These are phyloP conservation scores for Arabidopsis suecica DNA, from an alignment of 345 rosid genomes.

Conservation along the genomic window DNA sequence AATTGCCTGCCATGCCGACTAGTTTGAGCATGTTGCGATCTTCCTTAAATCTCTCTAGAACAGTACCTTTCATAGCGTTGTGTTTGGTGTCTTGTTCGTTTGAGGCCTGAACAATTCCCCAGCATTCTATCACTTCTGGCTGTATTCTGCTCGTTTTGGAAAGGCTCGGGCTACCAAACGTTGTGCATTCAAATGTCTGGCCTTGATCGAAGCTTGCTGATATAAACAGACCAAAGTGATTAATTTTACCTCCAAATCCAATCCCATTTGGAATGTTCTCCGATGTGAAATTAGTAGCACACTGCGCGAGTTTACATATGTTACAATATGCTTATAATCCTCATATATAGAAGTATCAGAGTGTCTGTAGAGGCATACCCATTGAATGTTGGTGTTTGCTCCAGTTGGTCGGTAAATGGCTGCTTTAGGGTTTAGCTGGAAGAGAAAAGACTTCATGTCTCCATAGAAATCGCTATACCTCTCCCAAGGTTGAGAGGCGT, in stretches of 20 bases:
- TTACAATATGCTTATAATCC: not conserved
- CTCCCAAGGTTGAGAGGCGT: conserved; percentile 94
- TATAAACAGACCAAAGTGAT: conserved; percentile 82
- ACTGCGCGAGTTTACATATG: conserved; percentile 50
- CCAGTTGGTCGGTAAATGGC: conserved; percentile 83
- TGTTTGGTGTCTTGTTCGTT: conserved; percentile 51
- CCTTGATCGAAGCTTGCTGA: conserved; percentile 84
- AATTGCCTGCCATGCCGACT: conserved; percentile 85
- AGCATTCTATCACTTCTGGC: conserved; percentile 88
- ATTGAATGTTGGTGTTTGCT: conserved; percentile 81
- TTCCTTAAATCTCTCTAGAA: conserved; percentile 82
- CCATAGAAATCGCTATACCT: conserved; percentile 87
- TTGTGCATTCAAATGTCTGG: conserved; percentile 71
- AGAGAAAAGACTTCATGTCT: conserved; percentile 87
- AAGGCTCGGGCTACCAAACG: conserved; percentile 83
- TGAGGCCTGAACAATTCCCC: conserved; percentile 64
- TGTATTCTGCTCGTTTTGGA: conserved; percentile 55
- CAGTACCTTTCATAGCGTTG: conserved; percentile 55
- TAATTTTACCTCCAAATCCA: conserved; percentile 80
- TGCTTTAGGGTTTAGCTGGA: conserved; percentile 79
- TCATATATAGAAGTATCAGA: not conserved
- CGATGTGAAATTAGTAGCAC: conserved; percentile 86
- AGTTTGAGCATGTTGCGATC: conserved; percentile 88
- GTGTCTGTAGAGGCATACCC: conserved; percentile 56
- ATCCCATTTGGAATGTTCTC: conserved; percentile 92